A percentile compares a stretch with the other conserved stretches of the same genome.
phyloP scores from a whole-genome alignment of 495 filamentous ascomycete species.

The Beverwykella pulmonaria region DNA sequence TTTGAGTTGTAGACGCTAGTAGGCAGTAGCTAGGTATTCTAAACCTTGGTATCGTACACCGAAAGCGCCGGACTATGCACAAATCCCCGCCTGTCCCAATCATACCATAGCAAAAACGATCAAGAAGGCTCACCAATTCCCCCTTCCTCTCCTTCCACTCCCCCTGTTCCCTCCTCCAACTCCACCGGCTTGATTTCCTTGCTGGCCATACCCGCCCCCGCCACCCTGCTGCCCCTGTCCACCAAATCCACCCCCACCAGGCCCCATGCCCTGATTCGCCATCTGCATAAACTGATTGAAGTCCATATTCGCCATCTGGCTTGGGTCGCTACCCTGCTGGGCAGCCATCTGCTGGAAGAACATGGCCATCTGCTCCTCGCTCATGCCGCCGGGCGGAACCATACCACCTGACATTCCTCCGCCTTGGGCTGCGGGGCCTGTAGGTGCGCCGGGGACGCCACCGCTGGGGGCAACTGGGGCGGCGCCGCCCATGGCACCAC shows the following conservation, averaged over 20 bases:
- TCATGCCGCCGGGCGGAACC: constrained; percentile 65
- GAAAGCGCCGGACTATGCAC: constrained; percentile 9
- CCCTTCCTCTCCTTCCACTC: constrained; percentile 39
- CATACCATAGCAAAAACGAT: not conserved
- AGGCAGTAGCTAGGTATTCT: not conserved
- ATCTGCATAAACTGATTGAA: constrained; percentile 43
- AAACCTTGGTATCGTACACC: constrained; percentile 12
- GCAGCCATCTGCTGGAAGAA: constrained; percentile 51
- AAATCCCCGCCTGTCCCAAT: not conserved
- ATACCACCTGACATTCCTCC: constrained; percentile 36
- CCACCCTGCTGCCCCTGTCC: constrained; percentile 24
- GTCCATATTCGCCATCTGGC: constrained; percentile 65
- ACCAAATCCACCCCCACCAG: constrained; percentile 20
- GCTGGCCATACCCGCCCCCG: constrained; percentile 18
- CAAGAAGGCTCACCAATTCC: constrained; percentile 16
- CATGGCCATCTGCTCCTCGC: constrained; percentile 36
- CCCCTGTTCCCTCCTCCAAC: constrained; percentile 39
- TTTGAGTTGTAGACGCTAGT: no score
- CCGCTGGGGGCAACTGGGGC: constrained; percentile 73
- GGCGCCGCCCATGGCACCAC: constrained; percentile 53
- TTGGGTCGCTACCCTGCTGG: constrained; percentile 74
- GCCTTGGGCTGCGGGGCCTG: constrained; percentile 19
- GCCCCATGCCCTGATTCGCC: constrained; percentile 10
- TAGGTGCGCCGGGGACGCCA: constrained; percentile 31
- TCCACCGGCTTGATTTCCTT: constrained; percentile 11